Conservation (phyloP, 306 rosid genomes). For the Abrus precatorius region DNA sequence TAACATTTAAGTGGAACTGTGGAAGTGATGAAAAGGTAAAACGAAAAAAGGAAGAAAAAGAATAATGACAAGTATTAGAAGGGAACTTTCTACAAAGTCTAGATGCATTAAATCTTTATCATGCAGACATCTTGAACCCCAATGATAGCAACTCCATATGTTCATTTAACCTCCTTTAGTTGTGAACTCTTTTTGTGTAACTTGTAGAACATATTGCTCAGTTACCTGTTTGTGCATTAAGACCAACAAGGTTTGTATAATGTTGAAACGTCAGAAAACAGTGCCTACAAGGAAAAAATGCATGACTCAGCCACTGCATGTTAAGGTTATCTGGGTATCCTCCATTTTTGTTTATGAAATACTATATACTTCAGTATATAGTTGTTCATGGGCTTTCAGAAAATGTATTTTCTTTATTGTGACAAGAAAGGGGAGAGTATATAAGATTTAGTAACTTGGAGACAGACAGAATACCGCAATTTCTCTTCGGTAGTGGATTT, state of each 20-base stretch:
- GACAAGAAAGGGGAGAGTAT: neutral
- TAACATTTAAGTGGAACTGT: slow-evolving; percentile 5
- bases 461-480: neutral
- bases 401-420: neutral
- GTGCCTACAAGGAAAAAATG: neutral
- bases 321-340: neutral
- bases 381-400: neutral
- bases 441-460: slow-evolving; percentile 6
- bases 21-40: neutral
- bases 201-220: neutral
- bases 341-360: neutral
- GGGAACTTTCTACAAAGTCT: slow-evolving; percentile 1
- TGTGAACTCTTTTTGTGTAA: slow-evolving; percentile 1
- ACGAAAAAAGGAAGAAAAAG: neutral
- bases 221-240: neutral
- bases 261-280: slow-evolving; percentile 18
- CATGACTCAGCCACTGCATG: neutral
- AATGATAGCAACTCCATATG: neutral
- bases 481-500: neutral
- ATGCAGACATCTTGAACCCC: slow-evolving; percentile 25
- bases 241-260: neutral
- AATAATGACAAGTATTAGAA: neutral
- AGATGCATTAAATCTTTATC: neutral
- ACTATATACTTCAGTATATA: neutral
- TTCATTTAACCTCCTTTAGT: slow-evolving; percentile 18